Base-by-base conservation (phyloP, 23 red algal genomes). In the Cyanidiococcus yangmingshanensis region DNA sequence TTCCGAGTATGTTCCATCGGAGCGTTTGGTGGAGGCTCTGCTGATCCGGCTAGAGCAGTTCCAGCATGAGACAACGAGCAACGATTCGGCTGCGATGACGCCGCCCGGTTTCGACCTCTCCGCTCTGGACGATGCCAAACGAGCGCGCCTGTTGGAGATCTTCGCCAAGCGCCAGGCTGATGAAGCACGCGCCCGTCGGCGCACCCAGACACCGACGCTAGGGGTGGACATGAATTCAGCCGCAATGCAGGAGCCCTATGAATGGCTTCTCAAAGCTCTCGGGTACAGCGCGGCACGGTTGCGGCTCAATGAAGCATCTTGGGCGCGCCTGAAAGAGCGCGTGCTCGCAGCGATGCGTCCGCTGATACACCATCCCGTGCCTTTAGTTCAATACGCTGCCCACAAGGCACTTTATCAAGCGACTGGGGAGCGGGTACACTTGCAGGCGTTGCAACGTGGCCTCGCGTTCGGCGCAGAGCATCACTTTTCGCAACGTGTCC, bases 401-500 rank as follows among this genome's bases (percentile, higher is more conserved):
- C 74, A 84, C 54, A 96, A 96, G 67, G 92, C 82, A 0, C 39
- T 96, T 18, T 90, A 85, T 57, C 84, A 88, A 38, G 41, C 87
- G 29, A 96, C 86, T 17, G 84, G 80, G 2, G 41, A 83, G 1
- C 68, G 67, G 33, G 1, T 29, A 29, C 81, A 90, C 37, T 58
- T 84, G 25, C 38, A 90, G 38, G 68, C 88, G 58, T 77, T 96
- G 33, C 78, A 90, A 58, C 37, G 30, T 59, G 92, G 74, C 0
- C 77, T 96, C 1, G 78, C 50, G 35, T 96, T 89, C 59, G 92
- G 92, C 26, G 83, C 82, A 17, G 92, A 96, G 74, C 92, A 96
- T 79, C 92, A 96, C 67, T 96, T 90, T 74, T 90, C 92, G 18
- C 92, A 96, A 68, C 76, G 92, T 35, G 92, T 96, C 27, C 79